Percentiles rank a stretch among this genome's conserved stretches.
phyloP scores from a whole-genome alignment of 108 stramenopile genomes.

The Mediolabrus comicus region DNA sequence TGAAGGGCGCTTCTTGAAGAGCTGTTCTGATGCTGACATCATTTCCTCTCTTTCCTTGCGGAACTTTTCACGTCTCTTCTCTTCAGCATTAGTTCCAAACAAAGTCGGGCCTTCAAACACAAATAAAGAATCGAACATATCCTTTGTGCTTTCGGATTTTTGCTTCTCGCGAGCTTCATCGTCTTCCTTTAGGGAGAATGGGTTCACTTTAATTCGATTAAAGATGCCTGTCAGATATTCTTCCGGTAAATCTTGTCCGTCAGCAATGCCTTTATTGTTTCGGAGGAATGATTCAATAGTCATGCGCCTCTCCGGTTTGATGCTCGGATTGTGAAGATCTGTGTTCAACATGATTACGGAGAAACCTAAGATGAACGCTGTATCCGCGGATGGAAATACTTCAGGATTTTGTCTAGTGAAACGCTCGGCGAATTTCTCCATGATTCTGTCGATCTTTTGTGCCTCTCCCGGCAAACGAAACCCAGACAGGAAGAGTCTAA shows the following conservation, averaged over 20 bases:
- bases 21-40: slow-evolving; percentile 79
- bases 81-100: slow-evolving; percentile 63
- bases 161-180: slow-evolving; percentile 78
- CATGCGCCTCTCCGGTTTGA: slow-evolving; percentile 92
- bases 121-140: slow-evolving; percentile 58
- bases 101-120: slow-evolving; percentile 68
- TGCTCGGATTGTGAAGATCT: slow-evolving; percentile 98
- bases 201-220: slow-evolving; percentile 87
- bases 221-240: slow-evolving; percentile 93
- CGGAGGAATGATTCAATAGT: slow-evolving; percentile 90
- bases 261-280: slow-evolving; percentile 96
- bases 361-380: slow-evolving; percentile 98
- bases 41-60: slow-evolving; percentile 95
- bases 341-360: slow-evolving; percentile 99
- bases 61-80: slow-evolving; percentile 79
- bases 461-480: slow-evolving; percentile 99
- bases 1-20: slow-evolving; percentile 51
- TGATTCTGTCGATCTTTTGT: slow-evolving; percentile 99
- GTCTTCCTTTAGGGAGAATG: slow-evolving; percentile 97
- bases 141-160: slow-evolving; percentile 40
- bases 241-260: slow-evolving; percentile 90
- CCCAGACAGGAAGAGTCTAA: slow-evolving; percentile 92
- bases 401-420: slow-evolving; percentile 86
- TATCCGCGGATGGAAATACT: slow-evolving; percentile 96
- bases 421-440: slow-evolving; percentile 99